phyloP scores from a whole-genome alignment of 2,329 filamentous ascomycete genomes.

The Sarocladium kiliense region DNA sequence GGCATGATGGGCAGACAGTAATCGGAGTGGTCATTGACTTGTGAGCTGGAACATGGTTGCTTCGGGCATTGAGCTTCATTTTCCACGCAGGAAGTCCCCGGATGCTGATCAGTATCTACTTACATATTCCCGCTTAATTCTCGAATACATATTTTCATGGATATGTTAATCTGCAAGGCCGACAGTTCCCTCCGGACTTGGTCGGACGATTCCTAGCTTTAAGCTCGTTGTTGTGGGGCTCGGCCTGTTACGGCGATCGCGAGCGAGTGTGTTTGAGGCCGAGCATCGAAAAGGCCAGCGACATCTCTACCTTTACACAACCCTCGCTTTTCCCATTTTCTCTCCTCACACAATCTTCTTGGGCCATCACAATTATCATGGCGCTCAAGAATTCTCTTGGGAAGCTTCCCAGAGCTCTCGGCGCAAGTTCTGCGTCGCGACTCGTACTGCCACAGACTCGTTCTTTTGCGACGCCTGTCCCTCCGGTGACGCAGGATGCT shows the following conservation, averaged over 20 bases:
- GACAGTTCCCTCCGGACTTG: neutral
- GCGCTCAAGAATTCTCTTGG: constrained; percentile 24
- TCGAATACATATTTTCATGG: neutral
- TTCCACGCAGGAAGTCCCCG: neutral
- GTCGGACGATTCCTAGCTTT: neutral
- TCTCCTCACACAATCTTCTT: neutral
- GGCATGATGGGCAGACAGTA: neutral
- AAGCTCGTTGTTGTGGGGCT: neutral
- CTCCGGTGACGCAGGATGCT: constrained; percentile 75
- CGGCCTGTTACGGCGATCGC: constrained; percentile 6
- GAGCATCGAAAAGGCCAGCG: constrained; percentile 8
- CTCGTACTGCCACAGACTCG: constrained; percentile 25
- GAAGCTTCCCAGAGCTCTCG: constrained; percentile 23
- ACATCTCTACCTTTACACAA: neutral
- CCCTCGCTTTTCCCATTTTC: neutral
- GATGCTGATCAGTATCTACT: neutral
- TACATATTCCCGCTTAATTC: neutral
- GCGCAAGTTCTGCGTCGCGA: constrained; percentile 19
- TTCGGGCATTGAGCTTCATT: neutral
- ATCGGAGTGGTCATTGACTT: neutral
- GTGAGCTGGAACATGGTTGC: neutral
- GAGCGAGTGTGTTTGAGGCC: neutral
- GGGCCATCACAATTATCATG: constrained; percentile 19
- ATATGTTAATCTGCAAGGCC: neutral
- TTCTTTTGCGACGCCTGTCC: constrained; percentile 41